Evolutionary conservation across 2,329 filamentous ascomycete genomes (phyloP), one percentile per base, ranked within the genome.

Genomic region (Cladobotryum protrusum): DNA sequence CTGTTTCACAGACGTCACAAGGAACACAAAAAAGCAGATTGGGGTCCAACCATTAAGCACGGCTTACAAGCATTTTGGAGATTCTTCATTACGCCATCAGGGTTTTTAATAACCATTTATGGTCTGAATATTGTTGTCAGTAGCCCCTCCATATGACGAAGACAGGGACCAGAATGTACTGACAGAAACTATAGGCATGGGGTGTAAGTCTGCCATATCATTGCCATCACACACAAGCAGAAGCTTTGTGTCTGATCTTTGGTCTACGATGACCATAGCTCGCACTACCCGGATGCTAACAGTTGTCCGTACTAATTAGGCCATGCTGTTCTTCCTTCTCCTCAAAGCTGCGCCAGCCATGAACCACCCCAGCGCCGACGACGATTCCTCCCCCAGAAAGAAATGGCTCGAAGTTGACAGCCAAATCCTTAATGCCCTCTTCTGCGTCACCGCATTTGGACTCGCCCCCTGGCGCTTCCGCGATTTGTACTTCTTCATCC

Each of bases 371-470:
- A 72, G 72, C 34, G 92, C 87, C 70, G 77, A 87, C 62, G 75
- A 87, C 57, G 83, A 89, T 63, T 73, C 89, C 60, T 89, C 86
- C 0, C 82, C 87, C 2, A 81, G 89, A n/a, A 76, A 86, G 17
- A 83, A 83, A 52, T 95, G 90, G 89, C 81, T 96, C 57, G 89
- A 96, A 67, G 85, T 82, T 59, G 86, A 90, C 64, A 87, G 85
- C 1, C 89, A 95, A 63, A 86, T 95, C 52, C 58, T 69, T 5
- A 95, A 90, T 61, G 86, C 78, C 0, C 78, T 95, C 1, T 95
- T 95, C 75, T 93, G 88, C 67, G 83, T 95, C 6, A 92, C 89
- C 1, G 89, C 85, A 1, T 92, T 95, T 57, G 89, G 89, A 0
- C 75, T 93, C 12, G 84, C 87, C 1, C 89, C 89, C 0, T 95